Percentiles rank a stretch among this genome's conserved stretches.
Conservation (phyloP, 371 early-diverging fungal genomes). For the Lichtheimia ramosa region DNA sequence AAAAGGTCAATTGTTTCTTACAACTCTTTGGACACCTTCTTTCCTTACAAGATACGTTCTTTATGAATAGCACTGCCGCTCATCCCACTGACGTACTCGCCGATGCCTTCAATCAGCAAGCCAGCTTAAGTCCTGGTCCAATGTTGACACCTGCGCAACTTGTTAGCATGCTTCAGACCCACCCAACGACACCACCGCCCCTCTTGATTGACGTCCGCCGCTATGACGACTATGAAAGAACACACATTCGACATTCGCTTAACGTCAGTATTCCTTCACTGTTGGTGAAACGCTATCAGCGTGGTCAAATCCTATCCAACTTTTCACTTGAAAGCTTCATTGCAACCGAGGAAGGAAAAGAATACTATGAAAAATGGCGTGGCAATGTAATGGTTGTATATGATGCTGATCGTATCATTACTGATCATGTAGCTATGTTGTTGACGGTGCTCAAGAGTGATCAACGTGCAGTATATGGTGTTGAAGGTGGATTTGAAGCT, state of each 20-base stretch:
- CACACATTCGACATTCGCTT: conserved; percentile 42
- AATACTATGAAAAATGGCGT: conserved; percentile 28
- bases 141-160: neutral
- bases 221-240: conserved; percentile 31
- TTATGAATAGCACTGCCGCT: neutral
- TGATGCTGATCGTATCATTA: conserved; percentile 60
- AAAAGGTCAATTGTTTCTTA: no score
- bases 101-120: conserved; percentile 2
- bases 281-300: conserved; percentile 57
- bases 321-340: conserved; percentile 65
- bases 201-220: conserved; percentile 48
- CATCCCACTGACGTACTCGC: conserved; percentile 1
- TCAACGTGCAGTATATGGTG: neutral
- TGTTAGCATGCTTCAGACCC: neutral
- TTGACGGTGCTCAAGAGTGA: conserved; percentile 40
- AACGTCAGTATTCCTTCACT: conserved; percentile 61
- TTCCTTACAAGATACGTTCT: no score
- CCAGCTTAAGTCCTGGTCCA: neutral
- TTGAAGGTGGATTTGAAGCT: conserved; percentile 29
- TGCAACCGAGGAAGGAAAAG: conserved; percentile 56
- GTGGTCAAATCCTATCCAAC: conserved; percentile 55
- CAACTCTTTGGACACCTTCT: no score
- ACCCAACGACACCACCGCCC: conserved; percentile 13
- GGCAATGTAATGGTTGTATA: conserved; percentile 37
- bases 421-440: conserved; percentile 49